phyloP scores from a whole-genome alignment of 2,329 filamentous ascomycete species.

The Penicillium sp. region DNA sequence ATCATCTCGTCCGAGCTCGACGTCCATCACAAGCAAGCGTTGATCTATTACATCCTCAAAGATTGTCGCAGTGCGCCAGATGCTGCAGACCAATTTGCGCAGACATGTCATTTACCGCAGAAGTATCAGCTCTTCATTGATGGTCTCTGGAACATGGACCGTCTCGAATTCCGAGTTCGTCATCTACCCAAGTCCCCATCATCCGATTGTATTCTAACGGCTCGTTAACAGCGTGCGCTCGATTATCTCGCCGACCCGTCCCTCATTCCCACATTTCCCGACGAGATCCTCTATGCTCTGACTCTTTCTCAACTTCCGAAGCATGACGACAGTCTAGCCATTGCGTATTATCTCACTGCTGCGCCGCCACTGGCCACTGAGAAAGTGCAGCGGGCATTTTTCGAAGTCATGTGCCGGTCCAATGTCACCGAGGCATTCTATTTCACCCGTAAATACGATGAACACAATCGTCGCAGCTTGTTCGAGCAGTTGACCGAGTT shows the following conservation, averaged over 20 bases:
- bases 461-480: conserved; percentile 60
- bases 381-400: conserved; percentile 64
- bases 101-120: conserved; percentile 63
- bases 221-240: conserved; percentile 57
- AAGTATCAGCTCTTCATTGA: conserved; percentile 80
- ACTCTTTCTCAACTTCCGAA: conserved; percentile 57
- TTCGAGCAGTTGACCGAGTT: conserved; percentile 65
- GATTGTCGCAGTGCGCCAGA: conserved; percentile 61
- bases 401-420: conserved; percentile 64
- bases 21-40: conserved; percentile 74
- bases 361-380: conserved; percentile 68
- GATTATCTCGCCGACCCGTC: conserved; percentile 77
- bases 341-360: conserved; percentile 76
- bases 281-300: conserved; percentile 73
- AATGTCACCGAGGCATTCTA: conserved; percentile 71
- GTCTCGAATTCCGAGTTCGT: conserved; percentile 62
- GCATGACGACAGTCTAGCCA: conserved; percentile 62
- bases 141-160: conserved; percentile 78
- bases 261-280: conserved; percentile 74
- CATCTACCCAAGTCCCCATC: neutral
- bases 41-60: conserved; percentile 79
- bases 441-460: conserved; percentile 66
- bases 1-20: conserved; percentile 65
- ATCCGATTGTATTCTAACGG: neutral
- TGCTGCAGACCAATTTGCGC: conserved; percentile 59